These are phyloP conservation scores for Stachybotrys elegans DNA, from an alignment of 2,329 filamentous ascomycete species.

Conservation along the genomic window DNA sequence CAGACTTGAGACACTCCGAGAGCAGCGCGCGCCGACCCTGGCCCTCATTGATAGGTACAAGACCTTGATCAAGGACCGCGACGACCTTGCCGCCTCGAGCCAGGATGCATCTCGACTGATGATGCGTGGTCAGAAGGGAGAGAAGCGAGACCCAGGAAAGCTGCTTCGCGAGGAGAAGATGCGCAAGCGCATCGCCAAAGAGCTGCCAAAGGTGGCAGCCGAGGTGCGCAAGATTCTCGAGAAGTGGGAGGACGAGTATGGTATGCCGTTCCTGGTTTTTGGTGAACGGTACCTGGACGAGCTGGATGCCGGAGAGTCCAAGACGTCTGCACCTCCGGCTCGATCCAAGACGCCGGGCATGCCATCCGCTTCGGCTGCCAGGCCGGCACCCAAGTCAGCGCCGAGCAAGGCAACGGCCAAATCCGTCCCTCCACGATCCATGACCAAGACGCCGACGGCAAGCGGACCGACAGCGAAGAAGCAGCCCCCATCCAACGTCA, in stretches of 20 bases:
- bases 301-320: constrained; percentile 60
- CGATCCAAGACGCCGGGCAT: constrained; percentile 72
- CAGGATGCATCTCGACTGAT: constrained; percentile 93
- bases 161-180: constrained; percentile 95
- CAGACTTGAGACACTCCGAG: constrained; percentile 73
- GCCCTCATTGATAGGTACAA: constrained; percentile 79
- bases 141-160: constrained; percentile 90
- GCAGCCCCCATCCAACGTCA: constrained; percentile 14
- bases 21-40: constrained; percentile 82
- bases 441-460: constrained; percentile 53
- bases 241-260: constrained; percentile 89
- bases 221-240: constrained; percentile 82
- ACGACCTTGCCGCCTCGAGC: constrained; percentile 83
- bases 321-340: constrained; percentile 43
- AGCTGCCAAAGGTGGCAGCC: constrained; percentile 82
- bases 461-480: constrained; percentile 23
- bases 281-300: constrained; percentile 87
- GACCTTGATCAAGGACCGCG: constrained; percentile 75
- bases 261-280: constrained; percentile 86
- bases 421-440: constrained; percentile 30
- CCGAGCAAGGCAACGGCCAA: constrained; percentile 22
- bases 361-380: constrained; percentile 43
- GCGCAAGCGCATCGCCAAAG: constrained; percentile 94
- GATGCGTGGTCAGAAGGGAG: constrained; percentile 85
- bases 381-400: constrained; percentile 28